Evolutionary conservation across 805 yeast genomes (phyloP), one percentile per base, ranked within the genome.

Genomic region (Candida saitoana): DNA sequence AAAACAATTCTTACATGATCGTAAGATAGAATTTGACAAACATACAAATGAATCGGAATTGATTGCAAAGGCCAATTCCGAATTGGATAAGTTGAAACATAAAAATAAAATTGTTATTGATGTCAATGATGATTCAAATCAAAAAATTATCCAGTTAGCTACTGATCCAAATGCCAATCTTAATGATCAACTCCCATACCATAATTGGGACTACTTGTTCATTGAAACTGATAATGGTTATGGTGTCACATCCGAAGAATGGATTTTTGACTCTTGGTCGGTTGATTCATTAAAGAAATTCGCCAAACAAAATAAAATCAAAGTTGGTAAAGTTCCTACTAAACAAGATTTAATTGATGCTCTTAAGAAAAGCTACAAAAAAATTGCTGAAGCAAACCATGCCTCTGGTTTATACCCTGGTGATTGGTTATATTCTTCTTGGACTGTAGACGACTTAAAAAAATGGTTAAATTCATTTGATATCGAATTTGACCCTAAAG

Each of bases 211-310:
- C 39, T 52, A 43, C 41, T 46, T 51, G 41, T 35, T 32, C 18
- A 19, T 42, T 42, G 20, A 44, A 19, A 12, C 33, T 22, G 19
- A 41, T 16, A 11, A 33, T 35, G 3, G 42, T 11, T 5, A 11
- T 17, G 22, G 31, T 5, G 31, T 22, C 11, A 40, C 30, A 14
- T 11, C 55, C 20, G 49, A 51, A 27, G 67, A 65, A 18, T 77
- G 81, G 81, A 45, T 75, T n/a, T 76, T 77, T 45, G 63, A 63
- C 17, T 65, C 77, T 12, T 74, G 79, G 79, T 54, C 69, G 3
- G 42, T 49, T 11, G 49, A 50, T 9, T 62, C 60, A 19, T 51
- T 74, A 49, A 54, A 61, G 38, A 51, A 49, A 24, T 55, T 67
- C 31, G 54, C 71, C 43, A 52, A 59, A 31, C 51, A 51, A 35